Evolutionary conservation across 306 rosid genomes (phyloP), one percentile per base, ranked within the genome.

Genomic region (Dalbergia cochinchinensis): DNA sequence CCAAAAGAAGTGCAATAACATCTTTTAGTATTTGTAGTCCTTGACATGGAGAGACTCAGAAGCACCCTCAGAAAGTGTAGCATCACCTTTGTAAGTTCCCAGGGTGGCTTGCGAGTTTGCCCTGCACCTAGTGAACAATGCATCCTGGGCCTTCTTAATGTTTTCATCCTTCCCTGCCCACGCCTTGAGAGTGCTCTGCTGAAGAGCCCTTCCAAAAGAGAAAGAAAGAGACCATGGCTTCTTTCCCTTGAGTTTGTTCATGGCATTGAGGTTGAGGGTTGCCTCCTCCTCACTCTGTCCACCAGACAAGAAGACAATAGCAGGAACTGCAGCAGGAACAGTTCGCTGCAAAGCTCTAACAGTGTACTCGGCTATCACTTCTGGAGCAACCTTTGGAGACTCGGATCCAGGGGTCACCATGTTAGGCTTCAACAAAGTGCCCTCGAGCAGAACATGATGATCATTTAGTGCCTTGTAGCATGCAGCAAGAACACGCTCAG

Each of bases 261-360:
- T 90, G 86, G 97, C 97, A 22, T 92, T 92, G 34, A 92, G 91
- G 81, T 92, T 90, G 67, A 84, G 19, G 61, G 94, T 88, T 35
- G 97, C 97, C 84, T 90, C 91, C 87, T 92, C 97, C 85, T 92
- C 97, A 3, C 97, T 92, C 87, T 92, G 97, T 60, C 97, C 97
- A 14, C 97, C 97, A 5, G 97, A 92, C 82, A 90, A 82, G 89
- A 92, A 92, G 4, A 88, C 92, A 15, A 92, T 75, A 1, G 94
- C 97, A 0, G 97, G 94, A 13, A 92, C 94, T 4, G 97, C 97
- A 0, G 87, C 83, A 0, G 97, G 97, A 54, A 89, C 83, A 3
- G 97, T 92, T 19, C 94, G 82, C 85, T 76, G 97, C 73, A 92
- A 62, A 62, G 97, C 87, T 2, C 87, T 85, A 10, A 92, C 85